Base-by-base conservation (phyloP, 805 yeast genomes). In the Komagataella kurtzmanii region DNA sequence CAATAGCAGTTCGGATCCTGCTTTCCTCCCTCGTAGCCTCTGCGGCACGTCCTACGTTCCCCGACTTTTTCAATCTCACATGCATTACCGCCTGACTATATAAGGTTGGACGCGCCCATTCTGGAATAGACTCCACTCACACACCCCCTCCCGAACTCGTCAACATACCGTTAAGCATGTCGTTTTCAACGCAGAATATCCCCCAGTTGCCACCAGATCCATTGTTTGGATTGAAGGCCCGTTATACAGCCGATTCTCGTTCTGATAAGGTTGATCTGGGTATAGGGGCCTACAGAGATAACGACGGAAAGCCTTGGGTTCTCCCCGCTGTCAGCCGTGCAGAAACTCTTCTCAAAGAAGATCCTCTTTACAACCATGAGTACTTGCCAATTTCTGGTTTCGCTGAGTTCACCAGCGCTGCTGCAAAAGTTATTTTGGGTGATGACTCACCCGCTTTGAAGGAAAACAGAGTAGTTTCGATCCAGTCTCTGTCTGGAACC, bases 401-500 rank as follows among this genome's bases (percentile, higher is more conserved):
- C 58, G 79, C 79, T 47, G 74, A 78, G 14, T 85, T 88, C 65
- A 79, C 85, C 49, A 60, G 69, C 8, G 83, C 83, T 52, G 86
- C 95, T 44, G 83, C 91, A 8, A 78, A 76, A 61, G 81, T 87
- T 49, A 80, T 90, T 53, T 66, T 85, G 48, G 95, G 93, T 46
- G 70, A 68, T 1, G 74, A 81, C 49, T 77, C 85, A 2, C 62
- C 66, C 18, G 81, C 80, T 7, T 62, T 80, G 53, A 53, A 54
- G n/a, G 76, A 77, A 54, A 59, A 67, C 30, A 66, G 79, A 55
- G 64, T 79, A 24, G 76, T 81, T 44, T 81, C 88, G 30, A 78
- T 83, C 55, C 96, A 88, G 70, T 77, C 90, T 19, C 72, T 88
- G 49, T 83, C 91, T 18, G 96, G 96, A 54, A 88, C 96, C 12